Percentiles rank a stretch among this genome's conserved stretches.
Conservation (phyloP, 2,329 filamentous ascomycete genomes). For the Aspergillus pseudoviridinutans region DNA sequence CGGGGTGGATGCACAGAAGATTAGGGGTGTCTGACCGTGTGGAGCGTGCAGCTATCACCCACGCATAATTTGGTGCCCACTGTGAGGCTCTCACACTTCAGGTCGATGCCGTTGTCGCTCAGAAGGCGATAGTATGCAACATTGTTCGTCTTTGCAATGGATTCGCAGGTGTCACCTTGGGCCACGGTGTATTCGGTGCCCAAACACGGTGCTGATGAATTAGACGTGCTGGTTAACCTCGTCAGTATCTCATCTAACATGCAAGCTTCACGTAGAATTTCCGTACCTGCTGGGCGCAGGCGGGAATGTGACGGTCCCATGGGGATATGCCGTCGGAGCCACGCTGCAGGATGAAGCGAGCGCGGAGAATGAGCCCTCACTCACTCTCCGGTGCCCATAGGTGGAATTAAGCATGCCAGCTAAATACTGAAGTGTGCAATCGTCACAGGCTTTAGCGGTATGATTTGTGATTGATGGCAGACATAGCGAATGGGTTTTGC, state of each 20-base stretch:
- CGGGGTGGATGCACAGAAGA: too few relatives aligned
- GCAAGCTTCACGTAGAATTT: not conserved
- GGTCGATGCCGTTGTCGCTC: not conserved
- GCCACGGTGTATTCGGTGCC: not conserved
- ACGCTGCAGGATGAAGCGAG: not conserved
- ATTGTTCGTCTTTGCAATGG: not conserved
- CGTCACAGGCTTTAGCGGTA: not conserved
- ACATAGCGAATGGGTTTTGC: not conserved
- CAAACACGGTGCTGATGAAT: not conserved
- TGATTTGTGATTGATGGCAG: not conserved
- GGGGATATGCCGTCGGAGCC: not conserved
- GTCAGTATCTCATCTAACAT: not conserved
- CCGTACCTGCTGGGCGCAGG: not conserved
- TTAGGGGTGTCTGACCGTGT: not conserved
- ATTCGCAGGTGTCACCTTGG: not conserved
- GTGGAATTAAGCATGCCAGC: slow-evolving; percentile 1
- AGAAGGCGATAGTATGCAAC: not conserved
- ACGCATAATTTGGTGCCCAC: not conserved
- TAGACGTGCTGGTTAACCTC: not conserved
- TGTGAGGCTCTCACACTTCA: not conserved
- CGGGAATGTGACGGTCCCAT: not conserved
- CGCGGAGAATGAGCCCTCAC: not conserved
- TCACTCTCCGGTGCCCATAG: not conserved
- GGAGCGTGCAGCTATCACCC: not conserved
- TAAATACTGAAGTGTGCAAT: not conserved